phyloP scores from a whole-genome alignment of 2,329 filamentous ascomycete species.

The Trichophyton verrucosum region DNA sequence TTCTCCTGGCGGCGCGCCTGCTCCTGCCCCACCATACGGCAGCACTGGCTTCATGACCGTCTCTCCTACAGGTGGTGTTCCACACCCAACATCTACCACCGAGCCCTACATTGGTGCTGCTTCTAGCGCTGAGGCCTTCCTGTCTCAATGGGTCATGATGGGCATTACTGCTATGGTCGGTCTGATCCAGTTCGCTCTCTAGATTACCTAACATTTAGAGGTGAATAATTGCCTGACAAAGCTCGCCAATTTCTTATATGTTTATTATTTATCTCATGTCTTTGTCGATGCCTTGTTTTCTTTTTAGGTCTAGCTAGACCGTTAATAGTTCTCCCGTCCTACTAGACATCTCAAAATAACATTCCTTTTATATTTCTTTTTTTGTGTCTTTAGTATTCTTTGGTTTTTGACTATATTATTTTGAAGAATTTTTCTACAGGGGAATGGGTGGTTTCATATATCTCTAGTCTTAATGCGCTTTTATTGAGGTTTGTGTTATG shows the following conservation, averaged over 20 bases:
- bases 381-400: not conserved
- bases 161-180: not conserved
- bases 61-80: conserved; percentile 13
- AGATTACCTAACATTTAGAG: not conserved
- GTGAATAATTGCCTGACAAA: not conserved
- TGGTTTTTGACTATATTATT: not conserved
- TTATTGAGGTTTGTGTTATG: too few relatives aligned
- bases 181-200: conserved; percentile 1
- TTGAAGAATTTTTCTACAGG: too few relatives aligned
- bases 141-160: not conserved
- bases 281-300: conserved; percentile 1
- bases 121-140: conserved; percentile 2
- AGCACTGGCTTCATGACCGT: conserved; percentile 11
- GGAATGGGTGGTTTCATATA: too few relatives aligned
- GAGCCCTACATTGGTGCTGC: conserved; percentile 11
- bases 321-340: not conserved
- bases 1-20: not conserved
- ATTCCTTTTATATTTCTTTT: not conserved
- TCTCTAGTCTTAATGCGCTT: too few relatives aligned
- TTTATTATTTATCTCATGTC: conserved; percentile 3
- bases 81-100: conserved; percentile 7
- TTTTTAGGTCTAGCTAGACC: not conserved
- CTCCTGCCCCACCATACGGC: not conserved
- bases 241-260: not conserved
- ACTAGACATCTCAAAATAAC: not conserved